These are phyloP conservation scores for Proliferodiscus dingleyae DNA, from an alignment of 2,329 filamentous ascomycete genomes.

Conservation along the genomic window DNA sequence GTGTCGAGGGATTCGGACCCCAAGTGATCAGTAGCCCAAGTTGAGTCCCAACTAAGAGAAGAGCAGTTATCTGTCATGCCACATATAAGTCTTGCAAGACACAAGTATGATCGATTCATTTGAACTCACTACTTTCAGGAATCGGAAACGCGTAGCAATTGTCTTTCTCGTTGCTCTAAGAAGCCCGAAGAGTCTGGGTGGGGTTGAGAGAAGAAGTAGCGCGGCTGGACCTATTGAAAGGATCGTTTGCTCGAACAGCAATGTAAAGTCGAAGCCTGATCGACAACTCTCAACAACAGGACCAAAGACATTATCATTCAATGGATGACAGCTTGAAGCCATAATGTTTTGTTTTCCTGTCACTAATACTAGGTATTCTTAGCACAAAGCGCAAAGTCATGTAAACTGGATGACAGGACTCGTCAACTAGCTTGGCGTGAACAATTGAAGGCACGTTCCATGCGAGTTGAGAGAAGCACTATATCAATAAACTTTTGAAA, in stretches of 20 bases:
- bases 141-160: not conserved
- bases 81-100: not conserved
- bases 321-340: constrained; percentile 8
- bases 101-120: too few relatives aligned
- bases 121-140: constrained; percentile 8
- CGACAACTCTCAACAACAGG: constrained; percentile 16
- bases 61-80: constrained; percentile 1
- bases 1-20: constrained; percentile 6
- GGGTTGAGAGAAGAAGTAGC: constrained; percentile 10
- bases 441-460: too few relatives aligned
- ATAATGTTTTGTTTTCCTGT: too few relatives aligned
- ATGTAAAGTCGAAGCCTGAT: constrained; percentile 19
- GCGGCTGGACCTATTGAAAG: constrained; percentile 13
- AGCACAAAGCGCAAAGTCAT: too few relatives aligned
- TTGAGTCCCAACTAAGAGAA: constrained; percentile 9
- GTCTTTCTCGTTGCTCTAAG: constrained; percentile 11
- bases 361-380: too few relatives aligned
- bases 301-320: constrained; percentile 15
- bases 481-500: too few relatives aligned
- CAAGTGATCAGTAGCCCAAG: constrained; percentile 15
- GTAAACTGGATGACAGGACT: too few relatives aligned
- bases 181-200: constrained; percentile 8
- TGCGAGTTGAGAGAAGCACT: too few relatives aligned
- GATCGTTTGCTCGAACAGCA: constrained; percentile 17
- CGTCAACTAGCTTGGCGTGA: too few relatives aligned